These are phyloP conservation scores for Penicillium aurantiogriseum DNA, from an alignment of 2,329 filamentous ascomycete species.

Conservation along the genomic window DNA sequence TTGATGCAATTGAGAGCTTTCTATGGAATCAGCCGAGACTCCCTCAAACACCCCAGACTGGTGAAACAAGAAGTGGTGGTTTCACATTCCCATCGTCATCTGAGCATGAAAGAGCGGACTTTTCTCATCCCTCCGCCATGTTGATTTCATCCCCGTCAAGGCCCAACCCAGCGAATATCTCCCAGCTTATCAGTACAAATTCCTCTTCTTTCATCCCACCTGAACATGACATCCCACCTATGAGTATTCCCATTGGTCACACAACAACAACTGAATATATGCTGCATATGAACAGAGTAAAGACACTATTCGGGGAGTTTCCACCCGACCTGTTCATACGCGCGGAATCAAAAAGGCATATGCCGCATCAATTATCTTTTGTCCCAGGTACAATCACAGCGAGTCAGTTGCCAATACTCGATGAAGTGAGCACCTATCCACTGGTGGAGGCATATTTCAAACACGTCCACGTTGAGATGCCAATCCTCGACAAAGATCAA, in stretches of 20 bases:
- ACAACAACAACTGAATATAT: slow-evolving; percentile 10
- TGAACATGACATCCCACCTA: slow-evolving; percentile 7
- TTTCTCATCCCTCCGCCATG: background rate
- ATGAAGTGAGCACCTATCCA: background rate
- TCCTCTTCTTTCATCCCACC: slow-evolving; percentile 3
- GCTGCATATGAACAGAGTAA: slow-evolving; percentile 8
- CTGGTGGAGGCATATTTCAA: slow-evolving; percentile 7
- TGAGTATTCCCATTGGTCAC: slow-evolving; percentile 7
- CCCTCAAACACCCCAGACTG: slow-evolving; percentile 5
- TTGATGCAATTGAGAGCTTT: slow-evolving; percentile 7
- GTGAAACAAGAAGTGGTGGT: background rate
- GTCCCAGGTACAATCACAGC: slow-evolving; percentile 1
- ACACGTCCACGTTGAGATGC: slow-evolving; percentile 6
- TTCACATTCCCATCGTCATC: background rate
- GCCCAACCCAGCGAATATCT: slow-evolving; percentile 1
- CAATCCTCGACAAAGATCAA: slow-evolving; percentile 2
- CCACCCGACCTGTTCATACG: slow-evolving; percentile 12
- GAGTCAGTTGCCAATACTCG: background rate
- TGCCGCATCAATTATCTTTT: slow-evolving; percentile 4
- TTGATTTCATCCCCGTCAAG: slow-evolving; percentile 6
- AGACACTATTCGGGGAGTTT: slow-evolving; percentile 5
- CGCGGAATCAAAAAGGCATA: slow-evolving; percentile 5
- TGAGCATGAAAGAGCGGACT: background rate
- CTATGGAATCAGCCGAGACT: slow-evolving; percentile 2
- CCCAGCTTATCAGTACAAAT: slow-evolving; percentile 4